A percentile compares a stretch with the other conserved stretches of the same genome.
phyloP scores from a whole-genome alignment of 1,139 yeast species.

The Kurtzmaniella natalensis region DNA sequence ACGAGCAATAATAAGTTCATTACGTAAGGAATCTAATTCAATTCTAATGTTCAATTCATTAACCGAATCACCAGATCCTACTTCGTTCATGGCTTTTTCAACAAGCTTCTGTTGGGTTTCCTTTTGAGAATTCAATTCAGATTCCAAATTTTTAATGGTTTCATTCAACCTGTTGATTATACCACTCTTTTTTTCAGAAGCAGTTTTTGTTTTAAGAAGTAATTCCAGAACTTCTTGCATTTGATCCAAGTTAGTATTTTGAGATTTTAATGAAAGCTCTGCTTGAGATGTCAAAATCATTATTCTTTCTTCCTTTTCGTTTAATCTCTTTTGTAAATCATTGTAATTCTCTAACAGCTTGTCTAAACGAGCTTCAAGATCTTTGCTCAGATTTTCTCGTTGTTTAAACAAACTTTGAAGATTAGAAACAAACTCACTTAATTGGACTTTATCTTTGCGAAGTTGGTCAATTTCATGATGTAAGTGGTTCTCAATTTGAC shows the following conservation, averaged over 20 bases:
- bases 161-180: constrained; percentile 22
- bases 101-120: background rate
- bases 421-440: constrained; percentile 57
- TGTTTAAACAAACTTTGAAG: constrained; percentile 62
- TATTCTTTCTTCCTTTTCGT: constrained; percentile 47
- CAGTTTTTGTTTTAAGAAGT: constrained; percentile 39
- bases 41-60: constrained; percentile 10
- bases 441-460: constrained; percentile 54
- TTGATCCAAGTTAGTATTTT: constrained; percentile 62
- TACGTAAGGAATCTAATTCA: constrained; percentile 32
- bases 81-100: constrained; percentile 5
- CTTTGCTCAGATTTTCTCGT: constrained; percentile 51
- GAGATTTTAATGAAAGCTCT: constrained; percentile 56
- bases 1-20: constrained; percentile 36
- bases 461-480: constrained; percentile 51
- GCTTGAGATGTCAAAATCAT: constrained; percentile 45
- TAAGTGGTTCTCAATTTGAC: constrained; percentile 48
- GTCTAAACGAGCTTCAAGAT: constrained; percentile 47
- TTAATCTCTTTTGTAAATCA: constrained; percentile 45
- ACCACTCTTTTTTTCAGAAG: constrained; percentile 28
- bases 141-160: constrained; percentile 18
- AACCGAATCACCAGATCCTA: constrained; percentile 6
- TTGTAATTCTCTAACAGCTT: constrained; percentile 53
- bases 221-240: constrained; percentile 46
- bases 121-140: constrained; percentile 6